Percentiles rank a stretch among this genome's conserved stretches.
phyloP scores from a whole-genome alignment of 1,284 basidiomycete species.

The Moniliella sp. region DNA sequence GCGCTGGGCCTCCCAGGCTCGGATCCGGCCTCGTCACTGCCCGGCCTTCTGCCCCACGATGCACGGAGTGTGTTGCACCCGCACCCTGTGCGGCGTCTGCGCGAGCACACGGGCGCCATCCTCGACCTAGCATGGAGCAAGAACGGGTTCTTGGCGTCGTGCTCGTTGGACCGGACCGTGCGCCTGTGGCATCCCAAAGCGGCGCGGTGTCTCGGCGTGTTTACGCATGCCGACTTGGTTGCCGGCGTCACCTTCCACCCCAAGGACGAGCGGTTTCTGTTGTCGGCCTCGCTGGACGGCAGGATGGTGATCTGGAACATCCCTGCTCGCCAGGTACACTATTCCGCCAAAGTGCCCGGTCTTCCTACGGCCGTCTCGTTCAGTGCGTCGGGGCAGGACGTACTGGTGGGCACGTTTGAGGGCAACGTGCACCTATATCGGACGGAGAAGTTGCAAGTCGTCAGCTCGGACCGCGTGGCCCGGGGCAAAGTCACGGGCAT shows the following conservation, averaged over 20 bases:
- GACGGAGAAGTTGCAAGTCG: conserved; percentile 20
- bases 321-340: conserved; percentile 10
- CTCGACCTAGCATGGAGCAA: conserved; percentile 35
- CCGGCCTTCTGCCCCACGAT: too few species aligned
- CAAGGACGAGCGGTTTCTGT: conserved; percentile 35
- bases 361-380: conserved; percentile 34
- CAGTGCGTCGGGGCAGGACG: conserved; percentile 23
- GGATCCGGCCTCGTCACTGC: too few species aligned
- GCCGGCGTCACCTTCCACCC: conserved; percentile 6
- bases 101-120: conserved; percentile 32
- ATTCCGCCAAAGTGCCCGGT: conserved; percentile 23
- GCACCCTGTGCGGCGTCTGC: conserved; percentile 28
- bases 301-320: conserved; percentile 35
- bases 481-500: conserved; percentile 35
- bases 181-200: conserved; percentile 34
- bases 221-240: conserved; percentile 34
- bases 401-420: conserved; percentile 31
- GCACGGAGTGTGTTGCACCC: too few species aligned
- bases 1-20: too few species aligned
- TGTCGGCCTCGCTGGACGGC: conserved; percentile 33
- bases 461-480: conserved; percentile 24
- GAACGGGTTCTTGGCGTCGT: conserved; percentile 34
- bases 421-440: conserved; percentile 27
- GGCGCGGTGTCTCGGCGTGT: conserved; percentile 30
- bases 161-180: conserved; percentile 36